These are phyloP conservation scores for Tuber magnatum DNA, from an alignment of 495 filamentous ascomycete genomes.

Conservation along the genomic window DNA sequence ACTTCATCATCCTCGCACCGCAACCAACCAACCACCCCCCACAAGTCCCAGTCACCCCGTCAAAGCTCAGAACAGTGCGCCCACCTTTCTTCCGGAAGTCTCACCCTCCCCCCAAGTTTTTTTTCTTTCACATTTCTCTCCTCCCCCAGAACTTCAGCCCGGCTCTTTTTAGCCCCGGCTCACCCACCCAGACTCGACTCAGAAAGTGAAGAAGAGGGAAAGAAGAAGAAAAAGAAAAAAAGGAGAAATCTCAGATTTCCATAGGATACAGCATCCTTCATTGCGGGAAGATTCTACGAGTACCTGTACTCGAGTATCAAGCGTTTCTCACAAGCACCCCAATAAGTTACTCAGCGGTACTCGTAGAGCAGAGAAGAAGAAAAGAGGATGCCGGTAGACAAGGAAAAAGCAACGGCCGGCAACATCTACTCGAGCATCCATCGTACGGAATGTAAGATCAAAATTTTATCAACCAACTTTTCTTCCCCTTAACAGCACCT, in stretches of 20 bases:
- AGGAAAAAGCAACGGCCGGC: background rate
- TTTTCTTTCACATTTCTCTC: background rate
- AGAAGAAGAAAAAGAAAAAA: background rate
- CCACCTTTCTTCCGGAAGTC: background rate
- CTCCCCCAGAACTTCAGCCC: background rate
- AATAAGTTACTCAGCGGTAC: background rate
- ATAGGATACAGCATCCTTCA: background rate
- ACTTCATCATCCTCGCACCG: background rate
- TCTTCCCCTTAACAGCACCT: background rate
- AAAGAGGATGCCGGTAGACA: background rate
- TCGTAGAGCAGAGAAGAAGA: background rate
- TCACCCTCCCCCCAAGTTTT: background rate
- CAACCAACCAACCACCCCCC: background rate
- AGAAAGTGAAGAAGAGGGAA: conserved; percentile 7
- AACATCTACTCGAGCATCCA: background rate
- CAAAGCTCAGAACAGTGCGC: background rate
- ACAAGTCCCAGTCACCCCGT: background rate
- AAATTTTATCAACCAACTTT: background rate
- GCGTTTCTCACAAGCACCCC: background rate
- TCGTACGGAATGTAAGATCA: background rate
- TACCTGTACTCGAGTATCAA: no score
- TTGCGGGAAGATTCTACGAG: background rate
- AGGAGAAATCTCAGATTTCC: conserved; percentile 6
- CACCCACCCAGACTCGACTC: conserved; percentile 7
- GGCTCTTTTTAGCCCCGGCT: conserved; percentile 10